Evolutionary conservation across 345 rosid species (phyloP), one percentile per base, ranked within the genome.

Genomic region (Cardamine resedifolia): DNA sequence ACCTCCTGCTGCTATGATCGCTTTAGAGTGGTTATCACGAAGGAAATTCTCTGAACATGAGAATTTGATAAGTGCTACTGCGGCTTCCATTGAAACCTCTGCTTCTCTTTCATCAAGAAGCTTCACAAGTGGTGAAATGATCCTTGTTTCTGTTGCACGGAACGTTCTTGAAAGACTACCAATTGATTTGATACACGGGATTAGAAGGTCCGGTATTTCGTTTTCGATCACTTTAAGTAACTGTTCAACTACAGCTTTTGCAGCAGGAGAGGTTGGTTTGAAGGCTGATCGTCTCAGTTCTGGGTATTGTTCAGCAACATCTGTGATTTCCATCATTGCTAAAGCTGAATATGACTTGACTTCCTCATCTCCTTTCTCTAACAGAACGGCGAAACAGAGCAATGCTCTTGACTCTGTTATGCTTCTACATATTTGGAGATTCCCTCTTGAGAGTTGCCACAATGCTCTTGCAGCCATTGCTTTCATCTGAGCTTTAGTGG

Each of bases 91-190:
- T 10, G 81, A 38, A 9, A 86, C 58, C 57, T 84, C 90, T 0
- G 90, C 71, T 57, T 85, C 90, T 48, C 81, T 83, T 79, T 85
- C 93, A 21, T 88, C 93, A 1, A 88, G 85, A 45, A 90, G 81
- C 71, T 80, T 83, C 74, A 88, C 96, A 59, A 90, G 51, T 4
- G 93, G 96, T 26, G 71, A 82, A 8, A 90, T 80, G 53, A 88
- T 66, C 52, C 91, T 73, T 2, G 85, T 86, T 50, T 90, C 91
- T 0, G 93, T 82, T 8, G 90, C 92, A 8, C 96, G 86, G 57
- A 90, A 90, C 18, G 90, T 87, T 82, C 96, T 81, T 2, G 91
- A 89, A n/a, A 88, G 80, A 82, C 82, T 81, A n/a, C 96, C 96
- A 0, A 88, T 80, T 6, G 96, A 70, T 72, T 66, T 80, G 71